These are phyloP conservation scores for Oemleria cerasiformis DNA, from an alignment of 306 rosid genomes.

Conservation along the genomic window DNA sequence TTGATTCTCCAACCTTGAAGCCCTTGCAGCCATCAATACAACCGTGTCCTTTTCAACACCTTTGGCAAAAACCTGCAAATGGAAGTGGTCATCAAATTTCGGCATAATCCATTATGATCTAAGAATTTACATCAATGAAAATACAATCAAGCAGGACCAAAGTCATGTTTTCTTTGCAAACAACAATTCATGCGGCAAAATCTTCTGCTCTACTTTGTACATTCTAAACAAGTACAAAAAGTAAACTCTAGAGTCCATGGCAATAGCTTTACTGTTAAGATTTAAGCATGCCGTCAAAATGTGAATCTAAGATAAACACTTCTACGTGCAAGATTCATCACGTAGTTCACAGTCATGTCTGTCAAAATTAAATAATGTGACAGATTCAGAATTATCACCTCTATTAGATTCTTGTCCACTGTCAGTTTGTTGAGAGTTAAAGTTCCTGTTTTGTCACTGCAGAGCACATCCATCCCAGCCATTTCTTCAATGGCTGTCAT, in stretches of 20 bases:
- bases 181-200: not conserved
- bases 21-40: constrained; percentile 26
- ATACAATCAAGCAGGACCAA: not conserved
- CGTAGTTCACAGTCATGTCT: not conserved
- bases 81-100: not conserved
- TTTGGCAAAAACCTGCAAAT: constrained; percentile 16
- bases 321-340: not conserved
- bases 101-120: not conserved
- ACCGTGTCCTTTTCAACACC: constrained; percentile 19
- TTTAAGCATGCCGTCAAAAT: not conserved
- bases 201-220: not conserved
- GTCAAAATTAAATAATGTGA: not conserved
- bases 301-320: not conserved
- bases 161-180: not conserved
- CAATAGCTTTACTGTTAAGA: not conserved
- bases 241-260: not conserved
- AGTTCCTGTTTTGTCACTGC: constrained; percentile 25
- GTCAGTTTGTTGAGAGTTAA: constrained; percentile 24
- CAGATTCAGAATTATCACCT: constrained; percentile 9
- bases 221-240: not conserved
- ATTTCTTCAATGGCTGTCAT: constrained; percentile 25
- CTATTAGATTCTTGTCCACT: constrained; percentile 22
- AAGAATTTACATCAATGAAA: not conserved
- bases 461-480: constrained; percentile 25
- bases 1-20: constrained; percentile 26